Evolutionary conservation across 148 eudicot species (phyloP), one percentile per base, ranked within the genome.

Genomic region (Nepenthes gracilis): DNA sequence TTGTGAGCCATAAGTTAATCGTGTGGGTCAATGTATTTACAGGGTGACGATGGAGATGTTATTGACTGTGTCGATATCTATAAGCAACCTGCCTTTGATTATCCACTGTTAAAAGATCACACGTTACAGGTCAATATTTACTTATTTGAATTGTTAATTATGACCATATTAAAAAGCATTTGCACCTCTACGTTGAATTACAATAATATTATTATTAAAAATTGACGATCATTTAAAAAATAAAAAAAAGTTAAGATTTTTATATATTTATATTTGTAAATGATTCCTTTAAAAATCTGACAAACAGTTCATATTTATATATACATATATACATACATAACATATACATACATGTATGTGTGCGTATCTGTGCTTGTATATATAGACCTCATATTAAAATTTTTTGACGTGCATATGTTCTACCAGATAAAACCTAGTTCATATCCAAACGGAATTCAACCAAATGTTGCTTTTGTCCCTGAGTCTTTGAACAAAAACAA

Each of bases 11-110:
- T 23, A 23, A 23, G 23, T 0, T 23, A 23, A 23, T 23, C n/a
- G n/a, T 23, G 23, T 23, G 23, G 23, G 23, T 23, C 23, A 23
- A 23, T 23, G 23, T 23, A 23, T 23, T 23, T 45, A 11, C 48
- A 45, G 48, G 48, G 48, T 45, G 64, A 7, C 9, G 47, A 36
- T 58, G 61, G 61, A 58, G 61, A 58, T 1, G 32, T 38, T 2
- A 15, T 58, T 1, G 61, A 58, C 36, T 58, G 61, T 58, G 36
- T 58, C 4, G 32, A 11, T 38, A 12, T 58, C 1, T 38, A 58
- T 23, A 38, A 58, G 47, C 23, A 23, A 23, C 23, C 23, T 0
- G 23, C 23, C 23, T 23, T 23, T 23, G 23, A 23, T 23, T 0
- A 15, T 47, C 61, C 2, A 7, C 47, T 36, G 0, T 1, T 11